Base-by-base conservation (phyloP, 495 filamentous ascomycete genomes). In the Trypethelium eluteriae region DNA sequence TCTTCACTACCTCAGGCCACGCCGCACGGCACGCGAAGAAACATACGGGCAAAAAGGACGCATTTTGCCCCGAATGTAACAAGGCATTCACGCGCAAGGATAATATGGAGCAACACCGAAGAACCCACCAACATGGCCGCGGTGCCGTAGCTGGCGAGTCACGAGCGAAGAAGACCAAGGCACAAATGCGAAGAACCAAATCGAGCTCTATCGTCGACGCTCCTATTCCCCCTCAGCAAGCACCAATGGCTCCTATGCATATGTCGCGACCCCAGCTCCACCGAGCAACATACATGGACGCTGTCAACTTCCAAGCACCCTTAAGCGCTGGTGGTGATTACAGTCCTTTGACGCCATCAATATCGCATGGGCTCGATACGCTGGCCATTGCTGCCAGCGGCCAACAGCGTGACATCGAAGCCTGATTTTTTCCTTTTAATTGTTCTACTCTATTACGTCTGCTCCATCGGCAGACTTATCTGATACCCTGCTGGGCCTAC, bases 51-150 rank as follows among this genome's bases (percentile, higher is more conserved):
- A 92, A 96, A 79, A 98, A 98, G 79, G 91, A 88, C 57, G 92
- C 96, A 25, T 83, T 86, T 62, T 98, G 93, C 78, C 88, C 90
- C 0, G 91, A 88, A 66, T 98, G 93, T 80, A 84, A 88, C 75
- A 96, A 96, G 78, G 91, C 91, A 61, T 98, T 98, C 73, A 96
- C 94, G 4, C 87, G 93, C 56, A 92, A 94, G 73, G 93, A 98
- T 79, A 98, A 98, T 78, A 97, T 97, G 90, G 96, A 96, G 81
- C 93, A 98, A 72, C 93, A 98, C 73, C 87, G 91, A 63, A 86
- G 93, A 62, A 98, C 94, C 0, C 93, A 98, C 76, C 73, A 79
- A 62, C 76, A 68, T 64, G 76, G 76, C 11, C 74, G 76, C 35
- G 70, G 69, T 64, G 64, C 72, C 2, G 38, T 47, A 35, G 72